Evolutionary conservation across 2,329 filamentous ascomycete genomes (phyloP).

Genomic region (Venturia oleaginea): DNA sequence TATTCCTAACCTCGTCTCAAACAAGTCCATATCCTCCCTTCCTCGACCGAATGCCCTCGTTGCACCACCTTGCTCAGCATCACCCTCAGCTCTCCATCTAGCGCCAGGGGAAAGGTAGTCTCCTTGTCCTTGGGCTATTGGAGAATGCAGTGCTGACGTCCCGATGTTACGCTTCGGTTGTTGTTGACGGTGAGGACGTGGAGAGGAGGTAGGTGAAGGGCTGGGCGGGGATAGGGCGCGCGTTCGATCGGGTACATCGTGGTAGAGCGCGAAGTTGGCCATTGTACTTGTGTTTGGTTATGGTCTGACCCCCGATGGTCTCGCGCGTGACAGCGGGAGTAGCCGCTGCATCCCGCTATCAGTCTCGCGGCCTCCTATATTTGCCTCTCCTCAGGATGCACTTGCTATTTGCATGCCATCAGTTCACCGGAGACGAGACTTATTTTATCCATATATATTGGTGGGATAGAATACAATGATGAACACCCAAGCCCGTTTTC

Average conservation of each 20-base stretch:
- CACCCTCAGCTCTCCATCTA: constrained; percentile 23
- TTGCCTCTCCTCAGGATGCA: too few species aligned
- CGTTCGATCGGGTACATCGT: constrained; percentile 79
- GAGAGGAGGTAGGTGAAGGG: constrained; percentile 49
- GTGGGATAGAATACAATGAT: too few species aligned
- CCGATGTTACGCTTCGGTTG: constrained; percentile 25
- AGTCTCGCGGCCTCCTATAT: too few species aligned
- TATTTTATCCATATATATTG: too few species aligned
- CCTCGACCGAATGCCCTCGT: constrained; percentile 26
- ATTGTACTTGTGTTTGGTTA: background rate
- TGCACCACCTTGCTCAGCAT: constrained; percentile 20
- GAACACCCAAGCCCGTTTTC: too few species aligned
- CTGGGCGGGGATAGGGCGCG: constrained; percentile 61
- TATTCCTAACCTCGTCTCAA: constrained; percentile 82
- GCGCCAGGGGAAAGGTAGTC: constrained; percentile 16
- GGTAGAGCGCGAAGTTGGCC: constrained; percentile 85
- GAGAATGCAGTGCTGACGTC: constrained; percentile 18
- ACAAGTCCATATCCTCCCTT: constrained; percentile 62
- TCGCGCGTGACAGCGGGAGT: too few species aligned
- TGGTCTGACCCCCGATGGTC: too few species aligned
- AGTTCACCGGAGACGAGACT: too few species aligned
- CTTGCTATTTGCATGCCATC: too few species aligned
- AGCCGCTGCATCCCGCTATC: too few species aligned
- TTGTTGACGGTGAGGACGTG: constrained; percentile 32
- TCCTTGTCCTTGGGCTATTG: background rate